Conservation (phyloP, 768 basidiomycete genomes). For the Solioccasus polychromus region DNA sequence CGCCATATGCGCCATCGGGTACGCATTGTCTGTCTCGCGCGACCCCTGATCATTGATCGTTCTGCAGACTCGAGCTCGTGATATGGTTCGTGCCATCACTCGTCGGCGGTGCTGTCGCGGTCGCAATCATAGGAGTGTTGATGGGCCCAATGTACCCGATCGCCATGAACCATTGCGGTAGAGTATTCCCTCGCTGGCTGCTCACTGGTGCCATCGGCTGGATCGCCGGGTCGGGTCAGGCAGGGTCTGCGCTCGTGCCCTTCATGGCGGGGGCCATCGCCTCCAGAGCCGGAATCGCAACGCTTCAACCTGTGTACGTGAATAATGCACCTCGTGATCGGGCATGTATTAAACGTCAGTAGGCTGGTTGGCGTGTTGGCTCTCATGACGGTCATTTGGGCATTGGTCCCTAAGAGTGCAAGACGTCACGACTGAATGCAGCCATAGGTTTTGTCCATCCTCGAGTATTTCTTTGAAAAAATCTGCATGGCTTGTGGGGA, state of each 20-base stretch:
- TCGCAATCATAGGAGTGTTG: conserved; percentile 62
- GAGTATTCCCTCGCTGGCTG: conserved; percentile 35
- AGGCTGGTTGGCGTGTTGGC: conserved; percentile 36
- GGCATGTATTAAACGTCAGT: background rate
- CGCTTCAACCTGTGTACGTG: conserved; percentile 50
- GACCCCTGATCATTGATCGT: background rate
- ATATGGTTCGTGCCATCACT: conserved; percentile 71
- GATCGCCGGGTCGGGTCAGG: conserved; percentile 50
- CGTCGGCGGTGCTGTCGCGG: conserved; percentile 59
- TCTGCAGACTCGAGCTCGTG: conserved; percentile 53
- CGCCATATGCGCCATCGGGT: conserved; percentile 30
- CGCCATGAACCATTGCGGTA: conserved; percentile 34
- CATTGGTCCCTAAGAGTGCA: conserved; percentile 32
- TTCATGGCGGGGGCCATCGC: conserved; percentile 50
- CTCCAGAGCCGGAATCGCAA: conserved; percentile 40
- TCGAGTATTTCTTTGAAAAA: too few relatives aligned
- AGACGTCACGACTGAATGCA: conserved; percentile 8
- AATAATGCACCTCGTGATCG: background rate
- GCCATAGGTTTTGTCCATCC: too few relatives aligned
- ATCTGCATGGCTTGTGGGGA: too few relatives aligned
- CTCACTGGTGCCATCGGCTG: conserved; percentile 43
- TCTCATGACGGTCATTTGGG: conserved; percentile 40
- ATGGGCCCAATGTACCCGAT: conserved; percentile 79
- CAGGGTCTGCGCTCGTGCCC: conserved; percentile 51
- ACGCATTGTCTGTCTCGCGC: background rate